Percentiles rank a stretch among this genome's conserved stretches.
phyloP scores from a whole-genome alignment of 345 rosid genomes.

The Aquilaria malaccensis region DNA sequence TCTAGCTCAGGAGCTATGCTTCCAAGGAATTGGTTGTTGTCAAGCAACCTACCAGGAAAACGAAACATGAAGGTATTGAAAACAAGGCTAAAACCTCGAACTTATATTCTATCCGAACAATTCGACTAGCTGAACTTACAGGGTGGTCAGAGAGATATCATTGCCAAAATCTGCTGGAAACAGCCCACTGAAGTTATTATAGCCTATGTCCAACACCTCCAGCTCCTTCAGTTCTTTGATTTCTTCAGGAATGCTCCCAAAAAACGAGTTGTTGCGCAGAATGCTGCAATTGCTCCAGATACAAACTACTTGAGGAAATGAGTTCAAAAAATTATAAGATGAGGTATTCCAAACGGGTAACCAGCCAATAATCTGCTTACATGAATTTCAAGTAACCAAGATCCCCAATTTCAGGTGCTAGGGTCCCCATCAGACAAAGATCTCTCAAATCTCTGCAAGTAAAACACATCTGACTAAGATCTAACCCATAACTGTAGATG shows the following conservation, averaged over 20 bases:
- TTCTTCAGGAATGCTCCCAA: slow-evolving; percentile 65
- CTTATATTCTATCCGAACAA: background rate
- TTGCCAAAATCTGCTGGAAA: slow-evolving; percentile 36
- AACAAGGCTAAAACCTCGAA: no score
- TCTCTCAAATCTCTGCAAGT: slow-evolving; percentile 53
- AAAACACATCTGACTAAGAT: slow-evolving; percentile 6
- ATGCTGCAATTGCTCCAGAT: slow-evolving; percentile 29
- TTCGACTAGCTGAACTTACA: slow-evolving; percentile 25
- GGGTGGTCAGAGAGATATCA: slow-evolving; percentile 33
- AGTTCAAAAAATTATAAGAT: background rate
- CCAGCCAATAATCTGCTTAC: slow-evolving; percentile 33
- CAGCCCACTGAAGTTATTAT: slow-evolving; percentile 62
- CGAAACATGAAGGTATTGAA: background rate
- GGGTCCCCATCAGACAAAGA: slow-evolving; percentile 67
- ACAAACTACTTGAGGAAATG: background rate
- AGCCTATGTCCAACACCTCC: slow-evolving; percentile 76
- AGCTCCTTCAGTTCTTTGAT: slow-evolving; percentile 57
- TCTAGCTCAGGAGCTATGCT: slow-evolving; percentile 28
- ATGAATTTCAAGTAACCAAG: slow-evolving; percentile 56
- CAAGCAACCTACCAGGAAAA: slow-evolving; percentile 24
- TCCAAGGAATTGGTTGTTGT: slow-evolving; percentile 41
- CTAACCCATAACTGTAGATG: background rate
- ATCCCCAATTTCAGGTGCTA: slow-evolving; percentile 64
- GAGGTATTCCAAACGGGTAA: background rate
- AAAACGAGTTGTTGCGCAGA: slow-evolving; percentile 77